Conservation (phyloP, 1,139 yeast species). For the Hansenula lynferdii region DNA sequence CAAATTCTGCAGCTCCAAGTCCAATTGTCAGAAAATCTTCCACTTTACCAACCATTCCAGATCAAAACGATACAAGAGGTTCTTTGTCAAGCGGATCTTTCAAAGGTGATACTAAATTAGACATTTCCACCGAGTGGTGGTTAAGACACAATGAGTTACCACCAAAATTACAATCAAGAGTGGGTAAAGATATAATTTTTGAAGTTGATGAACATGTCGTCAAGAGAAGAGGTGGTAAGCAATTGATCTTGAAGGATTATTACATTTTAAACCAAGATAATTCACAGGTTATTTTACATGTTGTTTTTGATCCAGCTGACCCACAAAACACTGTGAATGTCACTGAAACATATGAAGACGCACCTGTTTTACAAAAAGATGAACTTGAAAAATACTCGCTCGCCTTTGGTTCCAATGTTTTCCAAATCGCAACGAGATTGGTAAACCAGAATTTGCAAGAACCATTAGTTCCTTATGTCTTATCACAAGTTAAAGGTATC, state of each 20-base stretch:
- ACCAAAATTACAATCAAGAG: conserved; percentile 38
- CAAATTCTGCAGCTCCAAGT: background rate
- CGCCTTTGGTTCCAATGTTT: conserved; percentile 39
- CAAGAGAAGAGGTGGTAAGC: conserved; percentile 52
- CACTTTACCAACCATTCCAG: conserved; percentile 15
- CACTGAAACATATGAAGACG: conserved; percentile 37
- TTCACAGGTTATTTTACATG: conserved; percentile 57
- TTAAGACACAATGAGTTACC: conserved; percentile 51
- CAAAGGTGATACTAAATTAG: conserved; percentile 5
- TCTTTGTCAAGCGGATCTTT: conserved; percentile 15
- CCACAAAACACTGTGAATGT: conserved; percentile 51
- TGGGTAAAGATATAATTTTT: conserved; percentile 45
- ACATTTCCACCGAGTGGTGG: conserved; percentile 58
- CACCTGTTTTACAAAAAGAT: conserved; percentile 46
- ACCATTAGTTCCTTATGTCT: conserved; percentile 24
- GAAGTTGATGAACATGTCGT: conserved; percentile 63
- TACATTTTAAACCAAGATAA: conserved; percentile 73
- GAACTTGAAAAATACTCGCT: conserved; percentile 46
- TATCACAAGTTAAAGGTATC: conserved; percentile 32
- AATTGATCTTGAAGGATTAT: conserved; percentile 53
- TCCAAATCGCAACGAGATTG: conserved; percentile 36
- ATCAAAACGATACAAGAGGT: conserved; percentile 11
- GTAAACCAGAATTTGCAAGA: conserved; percentile 32
- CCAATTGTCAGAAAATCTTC: conserved; percentile 16
- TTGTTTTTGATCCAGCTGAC: conserved; percentile 47